Evolutionary conservation across 2,329 filamentous ascomycete genomes (phyloP).

Genomic region (Trichoderma harzianum): DNA sequence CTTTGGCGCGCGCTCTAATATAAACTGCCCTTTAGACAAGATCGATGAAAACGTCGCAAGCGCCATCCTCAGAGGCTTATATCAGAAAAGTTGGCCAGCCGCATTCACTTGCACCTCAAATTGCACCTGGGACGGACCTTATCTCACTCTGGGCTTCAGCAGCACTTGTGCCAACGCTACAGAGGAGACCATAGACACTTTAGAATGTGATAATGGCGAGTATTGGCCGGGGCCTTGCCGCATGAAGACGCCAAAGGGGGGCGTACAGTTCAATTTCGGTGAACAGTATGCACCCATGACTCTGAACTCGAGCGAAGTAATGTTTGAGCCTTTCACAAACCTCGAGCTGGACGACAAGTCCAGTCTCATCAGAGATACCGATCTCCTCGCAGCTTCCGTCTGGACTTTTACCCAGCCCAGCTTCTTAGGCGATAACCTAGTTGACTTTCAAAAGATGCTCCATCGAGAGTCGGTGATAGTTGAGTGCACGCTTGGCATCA

Average conservation of each 20-base stretch:
- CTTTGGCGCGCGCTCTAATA: too few relatives aligned
- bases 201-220: not conserved
- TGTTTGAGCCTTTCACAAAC: not conserved
- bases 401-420: not conserved
- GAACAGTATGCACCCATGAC: too few relatives aligned
- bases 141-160: not conserved
- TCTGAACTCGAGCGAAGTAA: too few relatives aligned
- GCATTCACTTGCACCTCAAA: not conserved
- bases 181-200: not conserved
- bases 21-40: too few relatives aligned
- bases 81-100: too few relatives aligned
- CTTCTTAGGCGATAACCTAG: not conserved
- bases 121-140: not conserved
- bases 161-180: not conserved
- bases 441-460: not conserved
- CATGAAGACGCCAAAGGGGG: not conserved
- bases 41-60: not conserved
- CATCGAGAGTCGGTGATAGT: not conserved
- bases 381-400: not conserved
- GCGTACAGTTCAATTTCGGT: not conserved
- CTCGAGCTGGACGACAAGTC: not conserved
- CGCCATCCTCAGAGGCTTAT: not conserved
- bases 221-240: too few relatives aligned
- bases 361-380: not conserved
- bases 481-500: not conserved